Evolutionary conservation across 176 grass and related monocot species (phyloP), one percentile per base, ranked within the genome.

Genomic region (Secale cereale): DNA sequence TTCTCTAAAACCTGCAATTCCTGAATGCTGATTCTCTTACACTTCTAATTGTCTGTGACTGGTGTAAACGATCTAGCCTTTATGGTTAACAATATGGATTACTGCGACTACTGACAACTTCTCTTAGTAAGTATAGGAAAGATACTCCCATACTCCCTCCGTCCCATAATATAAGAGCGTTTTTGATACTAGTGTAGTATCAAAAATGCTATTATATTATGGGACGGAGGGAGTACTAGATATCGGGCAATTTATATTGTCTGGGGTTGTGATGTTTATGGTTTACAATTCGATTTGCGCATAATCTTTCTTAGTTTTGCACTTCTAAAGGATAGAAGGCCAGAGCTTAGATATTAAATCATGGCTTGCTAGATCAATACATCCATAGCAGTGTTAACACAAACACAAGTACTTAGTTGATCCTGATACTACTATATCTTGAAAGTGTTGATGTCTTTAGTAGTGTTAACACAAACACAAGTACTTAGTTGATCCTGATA

Each of bases 221-320:
- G 37, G 37, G 37, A 40, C 37, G 2, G 37, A 40, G 37, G 37
- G 37, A 40, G 37, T 10, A 40, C 48, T 50, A 52, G 48, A 19
- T 26, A 69, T 61, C 37, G 64, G 12, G 48, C 19, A 32, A 71
- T 40, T 78, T 71, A 46, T 77, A 76, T 65, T 64, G 12, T 86
- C 59, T 56, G 8, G 19, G 17, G 48, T 77, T 77, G 19, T 70
- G 20, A 60, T 81, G 12, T 54, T 20, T 7, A 12, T 36, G 15
- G 12, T 85, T 46, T 77, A 10, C 69, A 61, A 26, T 32, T 10
- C 7, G 69, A 72, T 23, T 71, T 25, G 22, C 41, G 68, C 15
- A 71, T 23, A 71, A 43, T 72, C 11, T 27, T 72, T 73, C 37
- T 36, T 77, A 17, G 32, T 59, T 36, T 28, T 80, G 39, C 36